These are phyloP conservation scores for Neurospora hispaniola DNA, from an alignment of 495 filamentous ascomycete species.

Conservation along the genomic window DNA sequence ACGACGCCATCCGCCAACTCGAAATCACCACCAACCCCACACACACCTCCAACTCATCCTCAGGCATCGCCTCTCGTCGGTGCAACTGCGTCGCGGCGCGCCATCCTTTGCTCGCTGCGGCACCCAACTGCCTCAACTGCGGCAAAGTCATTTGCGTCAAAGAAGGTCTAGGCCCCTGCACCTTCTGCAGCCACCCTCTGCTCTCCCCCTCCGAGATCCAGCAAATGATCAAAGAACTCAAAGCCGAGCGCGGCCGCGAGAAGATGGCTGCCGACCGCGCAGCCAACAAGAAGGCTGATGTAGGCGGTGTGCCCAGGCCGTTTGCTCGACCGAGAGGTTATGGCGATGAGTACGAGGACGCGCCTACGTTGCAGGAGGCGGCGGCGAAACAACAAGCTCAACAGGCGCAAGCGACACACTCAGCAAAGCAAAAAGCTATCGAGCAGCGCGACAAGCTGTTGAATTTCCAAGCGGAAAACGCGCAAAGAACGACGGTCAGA, in stretches of 20 bases:
- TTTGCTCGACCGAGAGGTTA: constrained; percentile 37
- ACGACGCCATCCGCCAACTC: constrained; percentile 80
- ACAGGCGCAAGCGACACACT: background rate
- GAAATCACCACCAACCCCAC: constrained; percentile 84
- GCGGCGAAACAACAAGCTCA: background rate
- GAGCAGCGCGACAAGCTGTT: constrained; percentile 79
- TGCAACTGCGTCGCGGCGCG: constrained; percentile 80
- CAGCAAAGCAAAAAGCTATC: constrained; percentile 43
- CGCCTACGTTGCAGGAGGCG: background rate
- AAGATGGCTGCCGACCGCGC: constrained; percentile 70
- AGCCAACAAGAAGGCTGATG: constrained; percentile 51
- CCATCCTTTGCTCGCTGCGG: constrained; percentile 74
- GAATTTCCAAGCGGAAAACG: constrained; percentile 78
- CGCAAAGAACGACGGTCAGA: constrained; percentile 72
- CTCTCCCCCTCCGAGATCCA: constrained; percentile 63
- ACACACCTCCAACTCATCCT: constrained; percentile 31
- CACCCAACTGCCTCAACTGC: constrained; percentile 86
- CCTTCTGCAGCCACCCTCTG: constrained; percentile 72
- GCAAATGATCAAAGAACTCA: constrained; percentile 76
- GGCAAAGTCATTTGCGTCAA: constrained; percentile 96
- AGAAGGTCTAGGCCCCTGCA: constrained; percentile 89
- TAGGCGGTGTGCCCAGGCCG: constrained; percentile 38
- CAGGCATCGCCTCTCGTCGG: constrained; percentile 42
- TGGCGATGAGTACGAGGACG: constrained; percentile 19
- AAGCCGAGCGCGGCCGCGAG: constrained; percentile 75